Evolutionary conservation across 768 basidiomycete genomes (phyloP), one percentile per base, ranked within the genome.

Genomic region (Dentipellis fragilis): DNA sequence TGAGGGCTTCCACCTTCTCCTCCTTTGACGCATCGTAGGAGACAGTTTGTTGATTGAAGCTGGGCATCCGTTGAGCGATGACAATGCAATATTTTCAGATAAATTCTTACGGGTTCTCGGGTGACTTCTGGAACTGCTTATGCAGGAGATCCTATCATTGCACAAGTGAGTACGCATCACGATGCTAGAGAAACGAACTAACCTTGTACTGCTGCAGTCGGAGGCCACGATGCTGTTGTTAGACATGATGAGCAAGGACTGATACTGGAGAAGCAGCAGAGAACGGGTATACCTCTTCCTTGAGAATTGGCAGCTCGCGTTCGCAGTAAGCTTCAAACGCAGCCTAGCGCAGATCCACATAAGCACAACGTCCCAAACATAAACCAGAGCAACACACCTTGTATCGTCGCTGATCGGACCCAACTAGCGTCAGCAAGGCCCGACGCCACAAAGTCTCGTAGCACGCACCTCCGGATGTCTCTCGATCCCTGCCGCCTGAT

Each of bases 91-190:
- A 5, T 19, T 37, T 14, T 4, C 10, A 16, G 12, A 16, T 38
- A 21, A 21, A n/a, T 1, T 69, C 87, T 66, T 71, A 94, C 93
- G 93, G 89, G 69, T 96, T 96, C 59, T 96, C 93, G 0, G 93
- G 90, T 1, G 89, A 85, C 69, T 96, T 97, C 69, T 96, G 90
- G 83, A 97, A 97, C 68, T 91, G 84, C 71, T 95, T 96, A 80
- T 81, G 86, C 49, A 96, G 72, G 50, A 93, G 71, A 57, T 97
- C 93, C 81, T 92, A 54, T 23, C 6, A 9, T 35, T 23, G 17
- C 39, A 10, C 3, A 3, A 29, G 40, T 37, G n/a, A 53, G 38
- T 34, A 2, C 9, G 29, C 3, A 21, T 11, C 11, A 17, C n/a
- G n/a, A 51, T 3, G 49, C 36, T 29, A 5, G 54, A 46, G n/a